Evolutionary conservation across 2,329 filamentous ascomycete species (phyloP).

Genomic region (Paraphoma sp.): DNA sequence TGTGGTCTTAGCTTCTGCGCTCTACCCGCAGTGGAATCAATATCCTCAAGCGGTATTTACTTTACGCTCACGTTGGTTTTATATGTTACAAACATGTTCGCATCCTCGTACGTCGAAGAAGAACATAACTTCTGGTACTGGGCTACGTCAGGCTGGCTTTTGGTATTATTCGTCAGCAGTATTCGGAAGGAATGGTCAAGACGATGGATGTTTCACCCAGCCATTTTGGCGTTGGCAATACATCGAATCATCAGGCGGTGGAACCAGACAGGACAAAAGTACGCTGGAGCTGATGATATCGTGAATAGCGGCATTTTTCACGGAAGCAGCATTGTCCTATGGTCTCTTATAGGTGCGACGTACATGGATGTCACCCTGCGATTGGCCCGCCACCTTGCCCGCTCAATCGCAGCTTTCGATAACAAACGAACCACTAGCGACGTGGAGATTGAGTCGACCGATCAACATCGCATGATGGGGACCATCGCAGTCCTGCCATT

Average conservation of each 20-base stretch:
- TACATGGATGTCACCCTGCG: conserved; percentile 68
- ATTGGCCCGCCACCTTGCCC: conserved; percentile 47
- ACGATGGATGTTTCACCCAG: conserved; percentile 39
- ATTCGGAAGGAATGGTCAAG: conserved; percentile 37
- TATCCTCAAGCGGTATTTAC: conserved; percentile 58
- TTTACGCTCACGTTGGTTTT: conserved; percentile 46
- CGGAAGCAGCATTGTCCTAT: conserved; percentile 70
- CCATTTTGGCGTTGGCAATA: conserved; percentile 61
- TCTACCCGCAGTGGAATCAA: conserved; percentile 49
- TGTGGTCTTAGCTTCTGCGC: conserved; percentile 46
- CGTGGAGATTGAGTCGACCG: conserved; percentile 30
- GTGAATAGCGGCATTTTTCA: conserved; percentile 63
- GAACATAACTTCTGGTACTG: conserved; percentile 99
- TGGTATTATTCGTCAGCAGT: conserved; percentile 54
- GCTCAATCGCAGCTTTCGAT: conserved; percentile 33
- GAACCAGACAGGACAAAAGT: conserved; percentile 98
- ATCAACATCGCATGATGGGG: conserved; percentile 39
- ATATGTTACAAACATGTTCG: conserved; percentile 94
- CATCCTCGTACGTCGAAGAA: conserved; percentile 96
- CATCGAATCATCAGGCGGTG: conserved; percentile 77
- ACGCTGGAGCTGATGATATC: conserved; percentile 87
- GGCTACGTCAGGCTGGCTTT: conserved; percentile 73
- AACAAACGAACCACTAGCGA: conserved; percentile 10
- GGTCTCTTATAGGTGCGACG: conserved; percentile 72
- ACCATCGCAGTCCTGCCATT: conserved; percentile 48